phyloP scores from a whole-genome alignment of 1,284 basidiomycete genomes.

The Stereum hirsutum region DNA sequence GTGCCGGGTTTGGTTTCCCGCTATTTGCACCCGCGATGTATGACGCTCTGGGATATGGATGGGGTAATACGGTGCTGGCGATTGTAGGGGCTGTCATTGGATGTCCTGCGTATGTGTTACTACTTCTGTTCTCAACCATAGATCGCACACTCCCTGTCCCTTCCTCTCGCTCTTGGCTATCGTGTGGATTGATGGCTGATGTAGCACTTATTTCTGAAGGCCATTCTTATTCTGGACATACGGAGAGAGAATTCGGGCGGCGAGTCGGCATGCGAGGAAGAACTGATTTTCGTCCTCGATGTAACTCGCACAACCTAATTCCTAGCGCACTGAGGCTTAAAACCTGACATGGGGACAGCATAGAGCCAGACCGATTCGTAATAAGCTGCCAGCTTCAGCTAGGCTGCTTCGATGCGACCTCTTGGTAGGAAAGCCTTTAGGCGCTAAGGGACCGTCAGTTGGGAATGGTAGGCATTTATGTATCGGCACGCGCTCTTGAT shows the following conservation, averaged over 20 bases:
- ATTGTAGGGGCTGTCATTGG: conserved; percentile 45
- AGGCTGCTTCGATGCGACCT: no score
- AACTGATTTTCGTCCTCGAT: no score
- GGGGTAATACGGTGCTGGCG: conserved; percentile 54
- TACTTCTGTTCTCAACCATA: not conserved
- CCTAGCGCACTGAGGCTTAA: no score
- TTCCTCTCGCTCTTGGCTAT: conserved; percentile 36
- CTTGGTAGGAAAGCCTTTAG: no score
- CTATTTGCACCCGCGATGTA: conserved; percentile 64
- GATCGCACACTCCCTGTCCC: not conserved
- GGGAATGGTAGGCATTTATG: no score
- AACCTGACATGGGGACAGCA: no score
- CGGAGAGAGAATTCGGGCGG: conserved; percentile 32
- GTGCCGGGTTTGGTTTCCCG: conserved; percentile 61
- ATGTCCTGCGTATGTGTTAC: conserved; percentile 33
- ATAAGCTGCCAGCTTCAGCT: no score
- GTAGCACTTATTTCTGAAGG: conserved; percentile 16
- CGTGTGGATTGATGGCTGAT: not conserved
- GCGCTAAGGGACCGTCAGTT: no score
- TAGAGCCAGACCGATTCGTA: no score
- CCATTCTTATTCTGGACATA: conserved; percentile 47
- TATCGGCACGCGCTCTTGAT: no score
- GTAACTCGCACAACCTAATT: no score
- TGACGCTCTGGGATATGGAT: conserved; percentile 50
- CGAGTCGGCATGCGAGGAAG: conserved; percentile 1